A percentile compares a stretch with the other conserved stretches of the same genome.
Evolutionary conservation across 805 yeast genomes (phyloP).

Genomic region (Barnettozyma siamensis): DNA sequence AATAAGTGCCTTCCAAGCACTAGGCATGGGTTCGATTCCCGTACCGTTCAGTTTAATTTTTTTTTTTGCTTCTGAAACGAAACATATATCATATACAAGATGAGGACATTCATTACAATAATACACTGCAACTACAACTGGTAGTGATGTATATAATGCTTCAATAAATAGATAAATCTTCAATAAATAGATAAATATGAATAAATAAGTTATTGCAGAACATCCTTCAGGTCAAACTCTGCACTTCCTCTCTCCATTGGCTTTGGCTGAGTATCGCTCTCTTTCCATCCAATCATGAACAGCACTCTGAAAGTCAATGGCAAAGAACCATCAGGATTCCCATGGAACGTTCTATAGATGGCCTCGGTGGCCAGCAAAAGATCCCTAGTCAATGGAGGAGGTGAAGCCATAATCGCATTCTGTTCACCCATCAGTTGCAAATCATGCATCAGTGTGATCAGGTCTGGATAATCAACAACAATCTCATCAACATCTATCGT

Average conservation of each 20-base stretch:
- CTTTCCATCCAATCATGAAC: slow-evolving; percentile 88
- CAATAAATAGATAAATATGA: neutral
- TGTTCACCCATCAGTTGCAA: slow-evolving; percentile 81
- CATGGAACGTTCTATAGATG: slow-evolving; percentile 67
- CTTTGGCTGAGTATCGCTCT: slow-evolving; percentile 59
- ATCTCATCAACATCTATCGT: slow-evolving; percentile 84
- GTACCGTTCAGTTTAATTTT: slow-evolving; percentile 56
- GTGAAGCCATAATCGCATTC: slow-evolving; percentile 48
- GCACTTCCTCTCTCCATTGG: slow-evolving; percentile 73
- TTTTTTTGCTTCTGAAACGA: slow-evolving; percentile 21
- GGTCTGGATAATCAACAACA: slow-evolving; percentile 71
- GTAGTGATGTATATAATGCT: too few species aligned
- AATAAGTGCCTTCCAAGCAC: slow-evolving; percentile 89
- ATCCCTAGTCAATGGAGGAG: slow-evolving; percentile 45
- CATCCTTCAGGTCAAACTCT: slow-evolving; percentile 54
- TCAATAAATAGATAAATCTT: slow-evolving; percentile 1
- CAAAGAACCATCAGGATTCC: slow-evolving; percentile 48
- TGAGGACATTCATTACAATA: too few species aligned
- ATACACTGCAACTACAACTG: too few species aligned
- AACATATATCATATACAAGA: too few species aligned
- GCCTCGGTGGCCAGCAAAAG: slow-evolving; percentile 70
- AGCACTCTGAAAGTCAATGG: slow-evolving; percentile 79
- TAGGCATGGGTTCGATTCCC: slow-evolving; percentile 91
- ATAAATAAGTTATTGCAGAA: slow-evolving; percentile 20
- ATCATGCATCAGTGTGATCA: slow-evolving; percentile 61